Conservation (phyloP, 2,329 filamentous ascomycete genomes). For the Furcasterigmium furcatum region DNA sequence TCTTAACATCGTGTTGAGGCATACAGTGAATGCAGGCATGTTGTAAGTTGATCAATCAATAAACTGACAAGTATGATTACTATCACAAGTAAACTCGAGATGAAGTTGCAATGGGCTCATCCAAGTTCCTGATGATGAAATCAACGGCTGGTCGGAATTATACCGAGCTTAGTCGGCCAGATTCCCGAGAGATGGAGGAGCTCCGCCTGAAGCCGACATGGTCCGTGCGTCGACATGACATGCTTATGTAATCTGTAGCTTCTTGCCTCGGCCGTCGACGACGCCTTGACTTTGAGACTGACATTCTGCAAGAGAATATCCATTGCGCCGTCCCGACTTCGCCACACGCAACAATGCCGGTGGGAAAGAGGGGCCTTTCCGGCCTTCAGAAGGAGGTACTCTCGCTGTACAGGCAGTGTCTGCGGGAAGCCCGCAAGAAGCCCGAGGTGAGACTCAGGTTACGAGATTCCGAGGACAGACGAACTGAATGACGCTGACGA, state of each 20-base stretch:
- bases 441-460: constrained; percentile 52
- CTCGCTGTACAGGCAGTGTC: constrained; percentile 78
- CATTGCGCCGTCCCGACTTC: too few relatives aligned
- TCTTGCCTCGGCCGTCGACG: too few relatives aligned
- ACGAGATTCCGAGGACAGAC: too few relatives aligned
- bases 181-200: not conserved
- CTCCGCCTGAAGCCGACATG: not conserved
- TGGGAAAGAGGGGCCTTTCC: constrained; percentile 50
- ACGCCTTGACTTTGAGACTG: not conserved
- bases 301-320: too few relatives aligned
- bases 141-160: not conserved
- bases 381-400: constrained; percentile 91
- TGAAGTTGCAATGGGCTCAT: not conserved
- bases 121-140: constrained; percentile 8
- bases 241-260: too few relatives aligned
- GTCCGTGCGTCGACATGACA: not conserved
- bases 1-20: too few relatives aligned
- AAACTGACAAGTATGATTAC: not conserved
- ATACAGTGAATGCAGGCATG: constrained; percentile 46
- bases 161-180: not conserved
- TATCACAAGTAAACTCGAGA: not conserved
- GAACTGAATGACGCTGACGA: not conserved
- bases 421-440: constrained; percentile 79
- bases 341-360: constrained; percentile 7
- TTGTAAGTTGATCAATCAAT: constrained; percentile 3